Conservation (phyloP, 73 alveolate species). For the Tetrahymena thermophila region DNA sequence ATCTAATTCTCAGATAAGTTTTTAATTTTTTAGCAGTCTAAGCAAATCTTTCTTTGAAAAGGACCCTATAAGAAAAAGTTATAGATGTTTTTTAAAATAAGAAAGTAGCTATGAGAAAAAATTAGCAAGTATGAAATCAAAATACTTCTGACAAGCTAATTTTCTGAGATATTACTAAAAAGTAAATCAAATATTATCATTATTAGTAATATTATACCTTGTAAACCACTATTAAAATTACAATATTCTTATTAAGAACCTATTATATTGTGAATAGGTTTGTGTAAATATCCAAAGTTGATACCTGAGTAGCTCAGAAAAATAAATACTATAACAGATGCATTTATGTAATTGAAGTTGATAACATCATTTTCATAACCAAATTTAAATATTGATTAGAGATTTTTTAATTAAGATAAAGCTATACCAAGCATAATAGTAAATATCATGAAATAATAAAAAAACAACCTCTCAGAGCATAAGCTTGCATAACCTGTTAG, state of each 20-base stretch:
- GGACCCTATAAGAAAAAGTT: background rate
- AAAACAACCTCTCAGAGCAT: background rate
- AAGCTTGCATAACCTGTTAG: background rate
- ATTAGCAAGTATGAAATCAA: background rate
- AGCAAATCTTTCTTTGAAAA: background rate
- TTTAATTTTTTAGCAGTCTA: background rate
- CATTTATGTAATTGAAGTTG: background rate
- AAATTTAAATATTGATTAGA: background rate
- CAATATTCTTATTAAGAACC: background rate
- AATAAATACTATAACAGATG: background rate
- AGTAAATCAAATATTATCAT: background rate
- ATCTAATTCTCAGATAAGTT: background rate
- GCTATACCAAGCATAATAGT: background rate
- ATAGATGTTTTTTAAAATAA: background rate
- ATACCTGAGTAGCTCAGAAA: background rate
- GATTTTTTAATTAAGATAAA: background rate
- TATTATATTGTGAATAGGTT: background rate
- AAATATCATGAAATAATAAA: background rate
- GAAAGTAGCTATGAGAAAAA: background rate
- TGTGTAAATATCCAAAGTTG: background rate
- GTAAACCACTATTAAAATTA: background rate
- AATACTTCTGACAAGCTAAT: background rate
- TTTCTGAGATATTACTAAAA: background rate
- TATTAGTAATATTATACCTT: background rate
- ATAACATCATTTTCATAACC: background rate